Base-by-base conservation (phyloP, 176 grass and related monocot species). In the Eragrostis nindensis region DNA sequence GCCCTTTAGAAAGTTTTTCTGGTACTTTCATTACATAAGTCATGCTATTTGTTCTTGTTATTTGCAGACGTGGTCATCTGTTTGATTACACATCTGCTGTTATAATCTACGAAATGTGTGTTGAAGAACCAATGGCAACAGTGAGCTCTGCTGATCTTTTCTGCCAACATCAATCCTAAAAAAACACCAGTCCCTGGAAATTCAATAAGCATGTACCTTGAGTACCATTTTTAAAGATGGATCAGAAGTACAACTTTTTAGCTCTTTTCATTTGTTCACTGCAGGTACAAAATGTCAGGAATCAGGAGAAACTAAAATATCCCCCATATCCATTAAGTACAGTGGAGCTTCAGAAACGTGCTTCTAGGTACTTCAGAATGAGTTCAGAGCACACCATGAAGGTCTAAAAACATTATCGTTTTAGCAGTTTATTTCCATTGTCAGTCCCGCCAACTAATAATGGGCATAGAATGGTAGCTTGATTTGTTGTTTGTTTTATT, bases 341-440 rank as follows among this genome's bases (percentile, higher is more conserved):
- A 15, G 41, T 98, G 75, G 95, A 98, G 75, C 95, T 95, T 89
- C 92, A 95, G 61, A 98, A 98, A 91, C 90, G 92, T 46, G 95
- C 95, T 85, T 98, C 95, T 43, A 98, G 95, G 86, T 98, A 91
- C 77, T 98, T 91, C 73, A 98, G 92, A 82, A 92, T 98, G 95
- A 93, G 92, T 82, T 92, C 92, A 41, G 95, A 98, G 81, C 95
- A 86, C 24, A 91, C 92, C 24, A 98, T 98, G 95, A 98, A 98
- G 92, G 95, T 98, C 80, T 30, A 66, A 84, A 44, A 44, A 32
- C 1, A 36, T 36, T 44, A 18, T 79, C 12, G n/a, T n/a, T n/a
- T n/a, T n/a, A n/a, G n/a, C n/a, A n/a, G n/a, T n/a, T n/a, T n/a
- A n/a, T n/a, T n/a, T n/a, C n/a, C n/a, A n/a, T n/a, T n/a, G n/a